Evolutionary conservation across 1,284 basidiomycete species (phyloP).

Genomic region (Pyrrhoderma lamaoense): DNA sequence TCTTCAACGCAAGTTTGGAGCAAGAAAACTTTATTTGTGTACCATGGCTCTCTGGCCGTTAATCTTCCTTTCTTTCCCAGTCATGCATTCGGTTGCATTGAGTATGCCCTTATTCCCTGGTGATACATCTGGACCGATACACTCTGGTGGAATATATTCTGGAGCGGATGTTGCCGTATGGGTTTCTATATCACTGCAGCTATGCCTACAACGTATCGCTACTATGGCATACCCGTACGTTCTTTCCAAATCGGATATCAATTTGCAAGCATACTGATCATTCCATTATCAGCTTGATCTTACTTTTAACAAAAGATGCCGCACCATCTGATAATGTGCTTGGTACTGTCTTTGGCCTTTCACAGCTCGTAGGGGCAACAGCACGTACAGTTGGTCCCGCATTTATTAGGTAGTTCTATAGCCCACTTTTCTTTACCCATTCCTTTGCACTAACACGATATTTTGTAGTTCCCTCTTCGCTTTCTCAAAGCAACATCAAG

Average conservation of each 20-base stretch:
- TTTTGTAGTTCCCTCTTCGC: slow-evolving; percentile 12
- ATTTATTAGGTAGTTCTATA: slow-evolving; percentile 18
- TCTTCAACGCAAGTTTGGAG: slow-evolving; percentile 31
- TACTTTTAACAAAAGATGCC: slow-evolving; percentile 19
- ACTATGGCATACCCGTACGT: slow-evolving; percentile 31
- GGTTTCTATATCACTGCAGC: slow-evolving; percentile 28
- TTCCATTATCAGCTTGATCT: slow-evolving; percentile 9
- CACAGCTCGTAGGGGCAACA: slow-evolving; percentile 18
- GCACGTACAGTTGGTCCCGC: slow-evolving; percentile 17
- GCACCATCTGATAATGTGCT: slow-evolving; percentile 18
- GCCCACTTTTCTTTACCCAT: not conserved
- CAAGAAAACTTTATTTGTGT: slow-evolving; percentile 30
- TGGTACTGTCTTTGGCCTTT: slow-evolving; percentile 19
- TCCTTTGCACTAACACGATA: not conserved
- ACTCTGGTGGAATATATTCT: slow-evolving; percentile 15
- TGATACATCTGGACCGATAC: slow-evolving; percentile 18
- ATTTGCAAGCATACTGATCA: too few relatives aligned
- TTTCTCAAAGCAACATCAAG: slow-evolving; percentile 12
- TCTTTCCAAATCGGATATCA: not conserved
- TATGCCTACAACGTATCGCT: slow-evolving; percentile 27
- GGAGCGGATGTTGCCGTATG: slow-evolving; percentile 23
- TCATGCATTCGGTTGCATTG: slow-evolving; percentile 29
- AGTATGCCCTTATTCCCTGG: too few relatives aligned
- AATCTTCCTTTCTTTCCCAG: slow-evolving; percentile 30
- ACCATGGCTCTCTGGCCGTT: slow-evolving; percentile 33